A percentile compares a stretch with the other conserved stretches of the same genome.
Conservation (phyloP, 495 filamentous ascomycete species). For the Hyaloscypha bicolor region DNA sequence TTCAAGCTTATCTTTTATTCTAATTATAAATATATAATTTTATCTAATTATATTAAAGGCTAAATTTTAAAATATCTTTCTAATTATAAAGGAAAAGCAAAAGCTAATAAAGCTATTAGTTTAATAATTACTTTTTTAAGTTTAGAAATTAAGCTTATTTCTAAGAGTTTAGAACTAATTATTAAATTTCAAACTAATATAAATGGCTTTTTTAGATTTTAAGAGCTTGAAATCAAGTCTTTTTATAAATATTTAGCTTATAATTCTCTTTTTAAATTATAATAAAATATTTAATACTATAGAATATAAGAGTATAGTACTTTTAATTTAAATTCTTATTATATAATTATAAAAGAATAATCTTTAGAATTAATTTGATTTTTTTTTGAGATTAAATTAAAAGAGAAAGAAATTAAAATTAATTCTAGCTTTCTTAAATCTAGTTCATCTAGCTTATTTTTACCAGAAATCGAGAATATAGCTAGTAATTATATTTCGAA, state of each 20-base stretch:
- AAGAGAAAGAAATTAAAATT: background rate
- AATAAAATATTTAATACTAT: background rate
- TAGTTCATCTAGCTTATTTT: background rate
- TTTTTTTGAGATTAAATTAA: background rate
- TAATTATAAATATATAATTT: background rate
- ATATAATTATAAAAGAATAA: background rate
- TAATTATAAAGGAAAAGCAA: background rate
- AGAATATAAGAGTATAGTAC: background rate
- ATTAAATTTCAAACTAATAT: background rate
- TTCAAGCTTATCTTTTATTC: background rate
- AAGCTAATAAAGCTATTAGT: background rate
- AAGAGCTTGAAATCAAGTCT: background rate
- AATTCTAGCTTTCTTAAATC: background rate
- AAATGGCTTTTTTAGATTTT: background rate
- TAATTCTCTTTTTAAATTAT: background rate
- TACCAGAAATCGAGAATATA: background rate
- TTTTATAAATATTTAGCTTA: constrained; percentile 1
- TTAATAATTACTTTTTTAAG: background rate
- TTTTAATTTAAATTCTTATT: background rate
- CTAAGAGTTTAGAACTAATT: constrained; percentile 3
- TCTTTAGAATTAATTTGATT: background rate
- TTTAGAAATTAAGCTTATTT: background rate
- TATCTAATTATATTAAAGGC: background rate
- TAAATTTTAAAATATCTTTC: background rate
- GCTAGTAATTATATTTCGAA: background rate